A percentile compares a stretch with the other conserved stretches of the same genome.
Evolutionary conservation across 2,329 filamentous ascomycete genomes (phyloP).

Genomic region (Cladorrhinum sp.): DNA sequence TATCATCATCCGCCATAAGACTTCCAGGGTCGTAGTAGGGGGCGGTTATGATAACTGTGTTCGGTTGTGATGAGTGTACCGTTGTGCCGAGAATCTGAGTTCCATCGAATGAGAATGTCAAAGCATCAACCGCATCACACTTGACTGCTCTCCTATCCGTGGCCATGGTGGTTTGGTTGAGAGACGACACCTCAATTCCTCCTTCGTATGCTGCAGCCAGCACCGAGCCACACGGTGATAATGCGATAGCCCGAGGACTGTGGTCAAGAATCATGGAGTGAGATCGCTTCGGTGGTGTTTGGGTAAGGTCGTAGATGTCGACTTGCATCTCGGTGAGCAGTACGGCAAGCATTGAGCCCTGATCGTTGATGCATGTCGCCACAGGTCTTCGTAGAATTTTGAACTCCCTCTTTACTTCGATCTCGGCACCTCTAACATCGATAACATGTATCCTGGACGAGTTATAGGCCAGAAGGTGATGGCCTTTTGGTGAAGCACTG

Average conservation of each 20-base stretch:
- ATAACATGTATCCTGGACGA: conserved; percentile 81
- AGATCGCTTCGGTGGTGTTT: conserved; percentile 64
- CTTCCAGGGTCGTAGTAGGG: conserved; percentile 75
- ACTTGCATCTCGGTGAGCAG: conserved; percentile 79
- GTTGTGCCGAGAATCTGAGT: conserved; percentile 77
- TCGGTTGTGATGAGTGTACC: conserved; percentile 59
- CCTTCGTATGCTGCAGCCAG: conserved; percentile 82
- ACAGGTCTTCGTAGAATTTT: conserved; percentile 74
- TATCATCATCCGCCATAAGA: conserved; percentile 61
- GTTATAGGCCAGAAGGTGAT: conserved; percentile 75
- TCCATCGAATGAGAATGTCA: conserved; percentile 74
- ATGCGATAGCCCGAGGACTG: conserved; percentile 70
- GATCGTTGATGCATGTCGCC: conserved; percentile 74
- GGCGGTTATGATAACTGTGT: conserved; percentile 73
- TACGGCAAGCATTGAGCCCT: conserved; percentile 73
- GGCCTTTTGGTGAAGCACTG: conserved; percentile 70
- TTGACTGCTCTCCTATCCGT: conserved; percentile 74
- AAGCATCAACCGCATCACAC: conserved; percentile 69
- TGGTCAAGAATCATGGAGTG: conserved; percentile 76
- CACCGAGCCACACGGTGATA: conserved; percentile 79
- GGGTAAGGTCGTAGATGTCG: conserved; percentile 73
- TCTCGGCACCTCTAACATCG: conserved; percentile 57
- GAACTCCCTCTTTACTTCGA: conserved; percentile 70
- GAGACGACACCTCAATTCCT: conserved; percentile 81
- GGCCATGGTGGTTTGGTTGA: conserved; percentile 60